These are phyloP conservation scores for Anthracocystis walkeri DNA, from an alignment of 1,284 basidiomycete genomes.

Conservation along the genomic window DNA sequence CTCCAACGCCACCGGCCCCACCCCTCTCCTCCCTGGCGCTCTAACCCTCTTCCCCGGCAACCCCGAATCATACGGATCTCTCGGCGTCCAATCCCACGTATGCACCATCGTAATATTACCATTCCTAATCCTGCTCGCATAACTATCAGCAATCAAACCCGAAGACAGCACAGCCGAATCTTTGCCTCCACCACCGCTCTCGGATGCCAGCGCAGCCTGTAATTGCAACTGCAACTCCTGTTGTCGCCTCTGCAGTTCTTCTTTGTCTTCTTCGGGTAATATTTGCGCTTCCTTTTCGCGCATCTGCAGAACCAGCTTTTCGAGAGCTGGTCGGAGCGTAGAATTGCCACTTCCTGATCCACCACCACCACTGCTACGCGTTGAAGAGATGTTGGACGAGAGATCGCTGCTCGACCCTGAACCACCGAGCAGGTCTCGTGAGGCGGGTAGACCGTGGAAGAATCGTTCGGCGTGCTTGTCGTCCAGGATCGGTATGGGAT, in stretches of 20 bases:
- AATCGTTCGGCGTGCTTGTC: conserved; percentile 66
- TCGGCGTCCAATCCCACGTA: conserved; percentile 59
- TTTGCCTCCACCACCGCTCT: conserved; percentile 33
- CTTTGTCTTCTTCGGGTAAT: conserved; percentile 44
- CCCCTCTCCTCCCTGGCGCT: conserved; percentile 24
- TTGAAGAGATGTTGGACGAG: conserved; percentile 51
- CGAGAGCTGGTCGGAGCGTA: conserved; percentile 53
- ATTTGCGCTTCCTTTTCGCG: conserved; percentile 46
- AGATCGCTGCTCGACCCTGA: conserved; percentile 54
- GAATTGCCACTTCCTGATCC: conserved; percentile 60
- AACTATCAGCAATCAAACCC: conserved; percentile 48
- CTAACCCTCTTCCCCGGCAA: conserved; percentile 46
- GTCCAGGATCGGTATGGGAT: conserved; percentile 63
- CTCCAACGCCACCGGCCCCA: conserved; percentile 37
- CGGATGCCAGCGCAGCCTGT: conserved; percentile 47
- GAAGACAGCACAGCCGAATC: conserved; percentile 36
- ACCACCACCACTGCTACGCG: conserved; percentile 50
- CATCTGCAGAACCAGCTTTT: conserved; percentile 51
- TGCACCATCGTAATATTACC: conserved; percentile 61
- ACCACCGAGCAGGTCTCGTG: conserved; percentile 57
- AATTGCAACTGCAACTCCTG: conserved; percentile 54
- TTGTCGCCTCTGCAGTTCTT: conserved; percentile 48
- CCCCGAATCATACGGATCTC: conserved; percentile 45
- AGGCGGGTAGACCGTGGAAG: conserved; percentile 63
- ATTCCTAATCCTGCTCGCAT: conserved; percentile 48